Percentiles rank a stretch among this genome's conserved stretches.
phyloP scores from a whole-genome alignment of 345 rosid species.

The Murraya koenigii region DNA sequence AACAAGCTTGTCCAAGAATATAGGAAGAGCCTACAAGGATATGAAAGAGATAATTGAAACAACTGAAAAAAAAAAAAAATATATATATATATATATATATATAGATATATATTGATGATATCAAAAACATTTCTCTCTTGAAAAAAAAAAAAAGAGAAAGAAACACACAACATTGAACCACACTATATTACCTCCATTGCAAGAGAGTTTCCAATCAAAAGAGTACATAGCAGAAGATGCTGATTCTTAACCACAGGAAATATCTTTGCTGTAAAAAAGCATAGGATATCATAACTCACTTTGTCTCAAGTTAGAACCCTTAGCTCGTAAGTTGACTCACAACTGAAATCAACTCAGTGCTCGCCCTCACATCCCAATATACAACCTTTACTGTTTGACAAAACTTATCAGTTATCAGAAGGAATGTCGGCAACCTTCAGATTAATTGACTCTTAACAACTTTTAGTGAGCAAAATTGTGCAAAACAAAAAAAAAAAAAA shows the following conservation, averaged over 20 bases:
- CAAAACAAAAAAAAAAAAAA: too few species aligned
- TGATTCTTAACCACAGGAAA: constrained; percentile 93
- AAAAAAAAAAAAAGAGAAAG: background rate
- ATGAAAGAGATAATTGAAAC: constrained; percentile 5
- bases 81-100: too few species aligned
- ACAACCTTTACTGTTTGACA: background rate
- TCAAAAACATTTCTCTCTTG: background rate
- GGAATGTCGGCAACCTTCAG: too few species aligned
- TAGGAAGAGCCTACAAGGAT: constrained; percentile 62
- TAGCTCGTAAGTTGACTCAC: background rate
- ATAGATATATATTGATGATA: background rate
- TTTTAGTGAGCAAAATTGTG: background rate
- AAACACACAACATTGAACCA: background rate
- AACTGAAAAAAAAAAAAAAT: background rate
- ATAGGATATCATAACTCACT: background rate
- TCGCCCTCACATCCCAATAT: background rate
- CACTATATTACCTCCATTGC: constrained; percentile 77
- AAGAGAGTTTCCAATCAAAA: constrained; percentile 84
- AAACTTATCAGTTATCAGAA: background rate
- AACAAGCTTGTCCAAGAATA: constrained; percentile 80
- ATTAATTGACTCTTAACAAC: too few species aligned
- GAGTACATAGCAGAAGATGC: constrained; percentile 88
- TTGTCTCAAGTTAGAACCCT: background rate
- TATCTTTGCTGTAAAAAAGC: constrained; percentile 63
- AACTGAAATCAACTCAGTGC: background rate